Conservation (phyloP, 768 basidiomycete genomes). For the Lactifluus pinguis region DNA sequence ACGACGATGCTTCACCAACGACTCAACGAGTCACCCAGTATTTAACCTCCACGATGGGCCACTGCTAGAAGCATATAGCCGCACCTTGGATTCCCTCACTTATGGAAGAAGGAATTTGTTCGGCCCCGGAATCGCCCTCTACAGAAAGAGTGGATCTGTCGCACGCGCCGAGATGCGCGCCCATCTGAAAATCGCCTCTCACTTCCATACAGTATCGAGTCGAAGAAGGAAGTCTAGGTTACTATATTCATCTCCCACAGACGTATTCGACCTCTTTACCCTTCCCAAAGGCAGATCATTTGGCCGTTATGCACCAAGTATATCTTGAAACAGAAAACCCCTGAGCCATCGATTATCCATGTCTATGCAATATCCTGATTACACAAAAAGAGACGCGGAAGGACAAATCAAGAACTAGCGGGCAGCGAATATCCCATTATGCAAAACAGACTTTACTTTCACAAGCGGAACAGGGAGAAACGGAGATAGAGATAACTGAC, state of each 20-base stretch:
- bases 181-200: constrained; percentile 56
- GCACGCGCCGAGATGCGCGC: constrained; percentile 45
- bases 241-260: constrained; percentile 29
- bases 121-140: constrained; percentile 36
- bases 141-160: constrained; percentile 26
- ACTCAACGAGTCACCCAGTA: constrained; percentile 10
- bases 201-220: constrained; percentile 66
- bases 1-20: constrained; percentile 9
- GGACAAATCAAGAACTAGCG: too few relatives aligned
- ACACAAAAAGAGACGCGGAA: too few relatives aligned
- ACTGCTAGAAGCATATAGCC: background rate
- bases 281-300: too few relatives aligned
- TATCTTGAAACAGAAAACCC: too few relatives aligned
- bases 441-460: too few relatives aligned
- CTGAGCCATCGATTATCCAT: too few relatives aligned
- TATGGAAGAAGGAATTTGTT: constrained; percentile 43
- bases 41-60: constrained; percentile 10
- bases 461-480: too few relatives aligned
- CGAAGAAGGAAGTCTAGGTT: constrained; percentile 36
- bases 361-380: too few relatives aligned
- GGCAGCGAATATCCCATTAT: too few relatives aligned
- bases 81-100: constrained; percentile 28
- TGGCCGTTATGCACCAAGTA: too few relatives aligned
- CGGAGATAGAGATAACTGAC: too few relatives aligned
- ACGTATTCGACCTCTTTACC: constrained; percentile 51